phyloP scores from a whole-genome alignment of 208 protist genomes.

The Trypanosoma cruzi region DNA sequence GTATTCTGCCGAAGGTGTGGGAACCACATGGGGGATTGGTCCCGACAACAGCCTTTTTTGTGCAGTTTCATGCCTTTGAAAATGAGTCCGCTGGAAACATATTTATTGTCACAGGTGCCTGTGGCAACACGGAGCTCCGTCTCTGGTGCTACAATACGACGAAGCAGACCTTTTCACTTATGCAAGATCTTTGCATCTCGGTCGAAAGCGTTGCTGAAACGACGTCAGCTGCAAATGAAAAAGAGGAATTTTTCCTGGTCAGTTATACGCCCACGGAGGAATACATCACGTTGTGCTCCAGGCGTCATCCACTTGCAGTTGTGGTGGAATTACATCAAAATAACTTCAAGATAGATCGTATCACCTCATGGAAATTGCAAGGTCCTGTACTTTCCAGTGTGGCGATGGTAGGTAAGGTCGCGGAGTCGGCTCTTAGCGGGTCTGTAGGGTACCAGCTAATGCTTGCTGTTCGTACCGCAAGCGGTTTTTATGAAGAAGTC shows the following conservation, averaged over 20 bases:
- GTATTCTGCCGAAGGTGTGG: constrained; percentile 73
- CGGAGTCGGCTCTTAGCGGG: constrained; percentile 57
- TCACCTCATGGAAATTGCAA: constrained; percentile 82
- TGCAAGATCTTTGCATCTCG: constrained; percentile 79
- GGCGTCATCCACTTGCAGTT: constrained; percentile 55
- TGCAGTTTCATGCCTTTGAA: constrained; percentile 56
- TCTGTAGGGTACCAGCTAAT: constrained; percentile 83
- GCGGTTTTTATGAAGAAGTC: constrained; percentile 71
- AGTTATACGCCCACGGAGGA: constrained; percentile 81
- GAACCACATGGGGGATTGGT: constrained; percentile 75
- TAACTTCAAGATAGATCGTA: constrained; percentile 72
- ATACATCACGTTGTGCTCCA: constrained; percentile 87
- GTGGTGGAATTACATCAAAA: constrained; percentile 80
- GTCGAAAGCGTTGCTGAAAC: constrained; percentile 28
- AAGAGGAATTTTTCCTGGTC: constrained; percentile 52
- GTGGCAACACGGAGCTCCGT: constrained; percentile 81
- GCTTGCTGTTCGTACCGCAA: constrained; percentile 68
- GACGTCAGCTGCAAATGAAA: constrained; percentile 13
- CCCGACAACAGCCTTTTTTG: constrained; percentile 86
- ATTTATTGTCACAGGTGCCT: constrained; percentile 75
- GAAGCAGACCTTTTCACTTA: constrained; percentile 75
- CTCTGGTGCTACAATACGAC: constrained; percentile 78
- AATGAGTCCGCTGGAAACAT: constrained; percentile 56
- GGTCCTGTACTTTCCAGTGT: constrained; percentile 62
- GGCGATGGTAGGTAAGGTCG: constrained; percentile 78